These are phyloP conservation scores for Candida mattraensis DNA, from an alignment of 805 yeast species.

Conservation along the genomic window DNA sequence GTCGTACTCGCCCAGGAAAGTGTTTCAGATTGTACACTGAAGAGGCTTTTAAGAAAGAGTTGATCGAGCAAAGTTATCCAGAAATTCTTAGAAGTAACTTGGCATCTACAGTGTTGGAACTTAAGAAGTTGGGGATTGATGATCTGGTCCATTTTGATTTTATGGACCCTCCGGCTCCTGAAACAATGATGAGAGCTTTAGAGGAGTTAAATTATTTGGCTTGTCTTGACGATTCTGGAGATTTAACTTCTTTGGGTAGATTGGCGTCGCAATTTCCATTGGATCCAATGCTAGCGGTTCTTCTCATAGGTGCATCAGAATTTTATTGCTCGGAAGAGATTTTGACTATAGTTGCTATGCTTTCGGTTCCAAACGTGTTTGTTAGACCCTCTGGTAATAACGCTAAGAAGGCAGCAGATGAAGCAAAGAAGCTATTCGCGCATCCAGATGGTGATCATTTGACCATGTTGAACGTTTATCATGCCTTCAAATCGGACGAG, in stretches of 20 bases:
- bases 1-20: slow-evolving; percentile 98
- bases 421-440: slow-evolving; percentile 80
- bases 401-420: slow-evolving; percentile 88
- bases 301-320: slow-evolving; percentile 85
- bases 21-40: slow-evolving; percentile 96
- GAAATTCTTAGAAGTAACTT: slow-evolving; percentile 90
- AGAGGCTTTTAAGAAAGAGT: slow-evolving; percentile 91
- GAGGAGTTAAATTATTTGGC: slow-evolving; percentile 91
- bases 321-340: slow-evolving; percentile 88
- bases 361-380: slow-evolving; percentile 92
- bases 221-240: slow-evolving; percentile 91
- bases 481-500: slow-evolving; percentile 77
- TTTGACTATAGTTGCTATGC: slow-evolving; percentile 81
- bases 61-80: slow-evolving; percentile 94
- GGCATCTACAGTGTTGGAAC: slow-evolving; percentile 86
- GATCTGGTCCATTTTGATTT: slow-evolving; percentile 97
- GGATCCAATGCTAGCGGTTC: slow-evolving; percentile 93
- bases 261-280: slow-evolving; percentile 90
- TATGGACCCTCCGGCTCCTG: slow-evolving; percentile 99
- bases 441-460: slow-evolving; percentile 96
- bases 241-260: slow-evolving; percentile 84
- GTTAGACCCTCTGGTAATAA: slow-evolving; percentile 85
- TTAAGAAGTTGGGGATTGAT: slow-evolving; percentile 91
- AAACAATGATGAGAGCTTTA: slow-evolving; percentile 98
- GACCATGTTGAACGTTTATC: slow-evolving; percentile 83